Base-by-base conservation (phyloP, 495 filamentous ascomycete species). In the Tetracladium marchalianum region DNA sequence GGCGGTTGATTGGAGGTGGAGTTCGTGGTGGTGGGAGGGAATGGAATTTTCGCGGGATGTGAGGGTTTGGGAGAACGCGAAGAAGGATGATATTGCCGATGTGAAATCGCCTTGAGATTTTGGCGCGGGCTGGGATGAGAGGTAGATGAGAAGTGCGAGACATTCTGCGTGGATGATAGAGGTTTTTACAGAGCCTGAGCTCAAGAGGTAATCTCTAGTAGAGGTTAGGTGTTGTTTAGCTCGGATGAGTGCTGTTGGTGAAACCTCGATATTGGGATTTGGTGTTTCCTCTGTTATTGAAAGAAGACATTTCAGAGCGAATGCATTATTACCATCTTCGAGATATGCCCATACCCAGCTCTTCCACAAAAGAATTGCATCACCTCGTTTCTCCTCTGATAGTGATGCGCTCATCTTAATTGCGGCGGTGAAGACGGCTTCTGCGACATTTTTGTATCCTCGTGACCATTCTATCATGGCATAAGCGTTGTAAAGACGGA, bases 401-500 rank as follows among this genome's bases (percentile, higher is more conserved):
- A 76, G 66, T 4, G 55, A 62, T 32, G 58, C 58, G 40, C 66
- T 68, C 75, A 82, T 78, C 4, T 67, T 64, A 12, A 87, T 61
- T 13, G 85, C 75, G 0, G 80, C 81, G 10, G 70, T 59, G 57
- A 87, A 77, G n/a, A 92, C 76, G 36, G 75, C 73, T 16, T 73
- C 61, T 19, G 85, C 78, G 41, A 72, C 62, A 5, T 71, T 66
- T 0, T 56, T 43, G 40, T 80, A 78, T 0, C 67, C 70, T 41
- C 70, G 73, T 24, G 70, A 69, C 54, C 68, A 76, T 59, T 94
- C 83, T 34, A 87, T 74, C 18, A 88, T 65, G 3, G 82, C 84
- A 51, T 88, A 90, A 0, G 78, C 78, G 54, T 88, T 84, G 62
- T 90, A 95, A 4, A 95, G 65, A 27, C 71, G 64, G 8, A 86